Evolutionary conservation across 805 yeast species (phyloP).

Genomic region (Brettanomyces sp.): DNA sequence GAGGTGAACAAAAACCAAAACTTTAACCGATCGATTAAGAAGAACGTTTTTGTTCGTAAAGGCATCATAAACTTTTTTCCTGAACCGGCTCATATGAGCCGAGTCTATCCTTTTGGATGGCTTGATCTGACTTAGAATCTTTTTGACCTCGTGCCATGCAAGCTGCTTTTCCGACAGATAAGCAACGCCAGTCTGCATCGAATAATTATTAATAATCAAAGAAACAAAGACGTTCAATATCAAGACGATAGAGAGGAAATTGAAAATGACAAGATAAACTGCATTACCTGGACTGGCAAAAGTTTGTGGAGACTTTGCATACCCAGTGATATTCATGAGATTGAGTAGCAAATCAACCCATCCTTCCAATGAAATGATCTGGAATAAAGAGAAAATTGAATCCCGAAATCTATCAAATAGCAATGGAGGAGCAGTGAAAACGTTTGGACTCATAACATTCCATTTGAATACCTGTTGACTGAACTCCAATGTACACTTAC

Average conservation of each 20-base stretch:
- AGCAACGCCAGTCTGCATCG: slow-evolving; percentile 76
- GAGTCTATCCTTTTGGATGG: slow-evolving; percentile 49
- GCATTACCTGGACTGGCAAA: slow-evolving; percentile 68
- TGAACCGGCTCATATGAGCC: slow-evolving; percentile 26
- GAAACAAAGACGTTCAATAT: slow-evolving; percentile 84
- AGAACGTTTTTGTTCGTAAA: slow-evolving; percentile 40
- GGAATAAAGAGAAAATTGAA: slow-evolving; percentile 64
- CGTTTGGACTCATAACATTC: slow-evolving; percentile 70
- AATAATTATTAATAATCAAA: slow-evolving; percentile 77
- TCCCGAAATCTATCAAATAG: slow-evolving; percentile 59
- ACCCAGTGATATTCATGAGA: slow-evolving; percentile 65
- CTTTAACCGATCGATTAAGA: slow-evolving; percentile 5
- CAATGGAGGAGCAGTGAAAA: slow-evolving; percentile 51
- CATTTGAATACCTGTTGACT: slow-evolving; percentile 49
- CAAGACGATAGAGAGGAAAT: slow-evolving; percentile 72
- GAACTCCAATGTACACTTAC: slow-evolving; percentile 57
- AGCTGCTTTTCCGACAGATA: slow-evolving; percentile 73
- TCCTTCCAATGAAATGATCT: slow-evolving; percentile 85
- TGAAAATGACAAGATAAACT: slow-evolving; percentile 62
- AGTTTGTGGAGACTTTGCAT: slow-evolving; percentile 46
- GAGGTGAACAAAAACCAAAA: slow-evolving; percentile 45
- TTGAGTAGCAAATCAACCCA: slow-evolving; percentile 76
- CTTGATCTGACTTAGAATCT: slow-evolving; percentile 49
- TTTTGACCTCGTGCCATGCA: slow-evolving; percentile 79
- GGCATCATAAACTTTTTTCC: slow-evolving; percentile 39